Evolutionary conservation across 768 basidiomycete species (phyloP), one percentile per base, ranked within the genome.

Genomic region (Lactifluus rugatus): DNA sequence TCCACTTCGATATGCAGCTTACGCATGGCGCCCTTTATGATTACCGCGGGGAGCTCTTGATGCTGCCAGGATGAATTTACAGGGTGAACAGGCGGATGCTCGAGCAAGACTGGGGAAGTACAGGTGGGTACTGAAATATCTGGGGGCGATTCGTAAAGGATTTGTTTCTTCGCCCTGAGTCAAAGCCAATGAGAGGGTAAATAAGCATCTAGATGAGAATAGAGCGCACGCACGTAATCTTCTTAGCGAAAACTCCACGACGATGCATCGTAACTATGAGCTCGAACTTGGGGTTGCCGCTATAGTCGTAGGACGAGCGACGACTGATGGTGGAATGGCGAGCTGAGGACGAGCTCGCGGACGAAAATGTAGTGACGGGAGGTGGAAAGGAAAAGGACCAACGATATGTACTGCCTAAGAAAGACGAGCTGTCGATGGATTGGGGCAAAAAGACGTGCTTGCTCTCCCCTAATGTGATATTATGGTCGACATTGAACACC

Each of bases 381-480:
- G 45, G 36, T 8, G 45, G 8, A 7, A 62, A 36, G 19, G n/a
- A 11, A 51, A 62, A 61, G 9, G 58, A 51, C 62, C 62, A 60
- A 14, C 16, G 14, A 41, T 48, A 31, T 11, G 16, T 19, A 2
- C 58, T 58, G 2, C 9, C 34, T 2, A 42, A 47, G 23, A 48
- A 23, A n/a, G 28, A 14, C 17, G 52, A 36, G 3, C 32, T 6
- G n/a, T 57, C 48, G 36, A 63, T 28, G 8, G 56, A 42, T 13
- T 61, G 50, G n/a, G 55, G 31, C 7, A 19, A 37, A 1, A 62
- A n/a, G 7, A 2, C 9, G 5, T 42, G 48, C 61, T 28, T 62
- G 25, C 36, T 50, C 26, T 63, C 59, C n/a, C n/a, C 31, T 7
- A n/a, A 48, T 3, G 54, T 52, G 5, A 1, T 23, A n/a, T 26